A percentile compares a stretch with the other conserved stretches of the same genome.
Conservation (phyloP, 352 stramenopile genomes). For the Globisporangium cystogenes region DNA sequence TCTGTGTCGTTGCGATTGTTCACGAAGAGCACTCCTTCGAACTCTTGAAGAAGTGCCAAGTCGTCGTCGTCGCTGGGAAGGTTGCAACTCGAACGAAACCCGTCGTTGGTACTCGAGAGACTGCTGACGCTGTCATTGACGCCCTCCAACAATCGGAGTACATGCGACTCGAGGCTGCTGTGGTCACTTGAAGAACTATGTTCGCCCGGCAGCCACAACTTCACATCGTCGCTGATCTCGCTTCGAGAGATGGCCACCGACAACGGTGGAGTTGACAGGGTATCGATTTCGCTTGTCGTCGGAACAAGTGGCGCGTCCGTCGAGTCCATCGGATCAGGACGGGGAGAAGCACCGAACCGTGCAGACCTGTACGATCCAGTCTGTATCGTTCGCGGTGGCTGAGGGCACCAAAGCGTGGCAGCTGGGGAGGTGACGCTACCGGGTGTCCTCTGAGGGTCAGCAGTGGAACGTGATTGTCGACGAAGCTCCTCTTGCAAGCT, state of each 20-base stretch:
- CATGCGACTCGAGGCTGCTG: slow-evolving; percentile 27
- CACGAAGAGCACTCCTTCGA: background rate
- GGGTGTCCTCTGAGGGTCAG: background rate
- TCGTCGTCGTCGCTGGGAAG: slow-evolving; percentile 2
- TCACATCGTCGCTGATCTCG: background rate
- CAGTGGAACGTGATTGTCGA: background rate
- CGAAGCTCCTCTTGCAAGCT: slow-evolving; percentile 24
- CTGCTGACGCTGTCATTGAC: slow-evolving; percentile 2
- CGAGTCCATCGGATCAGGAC: background rate
- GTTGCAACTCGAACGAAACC: background rate
- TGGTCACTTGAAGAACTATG: slow-evolving; percentile 2
- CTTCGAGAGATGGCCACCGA: background rate
- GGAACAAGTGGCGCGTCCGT: background rate
- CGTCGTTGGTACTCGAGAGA: background rate
- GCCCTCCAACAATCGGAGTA: slow-evolving; percentile 14
- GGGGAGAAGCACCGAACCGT: background rate
- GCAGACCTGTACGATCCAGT: slow-evolving; percentile 7
- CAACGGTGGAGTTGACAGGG: background rate
- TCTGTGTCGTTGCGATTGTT: background rate
- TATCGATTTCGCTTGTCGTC: background rate
- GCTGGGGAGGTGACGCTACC: background rate
- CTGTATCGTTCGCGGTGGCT: slow-evolving; percentile 1
- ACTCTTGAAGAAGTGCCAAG: slow-evolving; percentile 4
- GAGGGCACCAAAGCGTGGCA: slow-evolving; percentile 13
- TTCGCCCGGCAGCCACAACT: background rate